Conservation (phyloP, 1,284 basidiomycete genomes). For the Marasmius sp. region DNA sequence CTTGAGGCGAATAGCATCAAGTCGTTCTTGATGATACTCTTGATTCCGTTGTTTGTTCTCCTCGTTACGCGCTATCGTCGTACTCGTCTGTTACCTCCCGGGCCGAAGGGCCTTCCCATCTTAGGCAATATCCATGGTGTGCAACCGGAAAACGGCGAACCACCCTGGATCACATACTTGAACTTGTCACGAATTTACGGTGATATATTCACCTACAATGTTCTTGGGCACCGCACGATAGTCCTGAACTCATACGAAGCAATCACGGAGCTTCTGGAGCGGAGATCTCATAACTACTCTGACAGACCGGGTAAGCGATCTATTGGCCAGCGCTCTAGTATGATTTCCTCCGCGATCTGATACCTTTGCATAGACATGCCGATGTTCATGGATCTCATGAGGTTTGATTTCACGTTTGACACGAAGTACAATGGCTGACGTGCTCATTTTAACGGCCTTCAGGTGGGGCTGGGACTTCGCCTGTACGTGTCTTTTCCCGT, state of each 20-base stretch:
- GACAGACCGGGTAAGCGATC: constrained; percentile 15
- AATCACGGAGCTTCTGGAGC: constrained; percentile 23
- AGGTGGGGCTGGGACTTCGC: constrained; percentile 30
- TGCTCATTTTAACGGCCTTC: neutral
- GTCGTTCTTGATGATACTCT: too few relatives aligned
- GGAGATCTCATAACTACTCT: constrained; percentile 20
- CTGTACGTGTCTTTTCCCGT: neutral
- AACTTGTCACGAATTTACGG: constrained; percentile 3
- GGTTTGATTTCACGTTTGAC: neutral
- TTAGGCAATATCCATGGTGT: constrained; percentile 6
- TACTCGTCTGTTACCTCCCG: constrained; percentile 2
- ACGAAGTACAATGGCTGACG: neutral
- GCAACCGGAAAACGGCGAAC: neutral
- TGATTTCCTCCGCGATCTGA: neutral
- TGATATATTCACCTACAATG: constrained; percentile 4
- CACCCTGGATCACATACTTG: constrained; percentile 4
- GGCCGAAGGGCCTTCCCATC: constrained; percentile 10
- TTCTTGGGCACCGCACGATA: constrained; percentile 16
- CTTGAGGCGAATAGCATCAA: too few relatives aligned
- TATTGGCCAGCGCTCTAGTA: neutral
- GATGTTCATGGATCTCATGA: constrained; percentile 30
- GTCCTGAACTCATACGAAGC: constrained; percentile 21
- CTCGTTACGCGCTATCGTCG: neutral
- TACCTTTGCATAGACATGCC: neutral
- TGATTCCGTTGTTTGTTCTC: neutral